A percentile compares a stretch with the other conserved stretches of the same genome.
Conservation (phyloP, 306 rosid genomes). For the Malus fusca region DNA sequence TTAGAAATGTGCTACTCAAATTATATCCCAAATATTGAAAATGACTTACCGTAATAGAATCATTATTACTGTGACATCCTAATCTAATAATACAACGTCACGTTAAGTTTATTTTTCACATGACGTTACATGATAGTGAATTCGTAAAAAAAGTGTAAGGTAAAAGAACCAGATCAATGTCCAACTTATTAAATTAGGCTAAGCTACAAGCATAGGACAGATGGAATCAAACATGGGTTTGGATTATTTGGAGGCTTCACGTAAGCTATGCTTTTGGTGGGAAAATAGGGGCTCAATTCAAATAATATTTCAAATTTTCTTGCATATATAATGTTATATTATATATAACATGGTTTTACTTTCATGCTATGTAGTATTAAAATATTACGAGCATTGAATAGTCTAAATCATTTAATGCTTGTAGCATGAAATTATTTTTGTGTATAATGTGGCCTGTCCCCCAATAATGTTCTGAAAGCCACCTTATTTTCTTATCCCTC, state of each 20-base stretch:
- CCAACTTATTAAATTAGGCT: neutral
- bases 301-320: slow-evolving; percentile 6
- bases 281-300: slow-evolving; percentile 8
- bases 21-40: neutral
- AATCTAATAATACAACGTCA: too few relatives aligned
- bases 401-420: too few relatives aligned
- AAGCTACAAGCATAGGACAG: neutral
- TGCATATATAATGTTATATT: too few relatives aligned
- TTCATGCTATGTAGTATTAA: too few relatives aligned
- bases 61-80: too few relatives aligned
- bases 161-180: neutral
- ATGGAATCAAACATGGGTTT: neutral
- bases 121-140: accelerated
- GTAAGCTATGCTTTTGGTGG: slow-evolving; percentile 6
- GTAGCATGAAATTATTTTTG: too few relatives aligned
- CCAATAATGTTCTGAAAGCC: slow-evolving; percentile 5
- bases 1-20: too few relatives aligned
- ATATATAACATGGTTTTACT: too few relatives aligned
- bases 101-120: too few relatives aligned
- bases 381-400: too few relatives aligned
- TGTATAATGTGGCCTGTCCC: too few relatives aligned
- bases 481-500: neutral
- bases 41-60: too few relatives aligned
- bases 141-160: neutral
- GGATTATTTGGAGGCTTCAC: slow-evolving; percentile 12